Evolutionary conservation across 495 filamentous ascomycete species (phyloP).

Genomic region (Neurospora tetraspora): DNA sequence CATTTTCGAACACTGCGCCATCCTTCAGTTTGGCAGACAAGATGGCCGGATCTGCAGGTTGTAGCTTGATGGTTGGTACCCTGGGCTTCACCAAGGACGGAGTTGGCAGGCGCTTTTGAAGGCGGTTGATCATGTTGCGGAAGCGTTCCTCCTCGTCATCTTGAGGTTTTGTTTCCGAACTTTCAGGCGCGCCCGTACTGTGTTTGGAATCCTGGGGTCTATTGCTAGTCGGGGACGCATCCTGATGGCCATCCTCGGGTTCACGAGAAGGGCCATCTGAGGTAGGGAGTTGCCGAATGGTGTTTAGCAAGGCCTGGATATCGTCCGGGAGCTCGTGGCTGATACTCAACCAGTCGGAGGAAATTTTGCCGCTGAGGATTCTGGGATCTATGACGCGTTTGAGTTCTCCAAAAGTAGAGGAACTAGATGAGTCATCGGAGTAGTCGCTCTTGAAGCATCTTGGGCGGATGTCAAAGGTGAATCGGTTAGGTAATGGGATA

Average conservation of each 20-base stretch:
- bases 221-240: not conserved
- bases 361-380: not conserved
- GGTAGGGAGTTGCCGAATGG: not conserved
- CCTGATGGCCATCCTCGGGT: not conserved
- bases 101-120: conserved; percentile 3
- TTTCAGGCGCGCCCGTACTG: not conserved
- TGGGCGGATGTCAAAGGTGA: conserved; percentile 13
- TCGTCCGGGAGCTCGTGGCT: not conserved
- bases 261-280: not conserved
- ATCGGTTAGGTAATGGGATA: conserved; percentile 14
- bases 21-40: conserved; percentile 13
- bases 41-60: conserved; percentile 12
- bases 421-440: not conserved
- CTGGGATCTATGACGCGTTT: conserved; percentile 1
- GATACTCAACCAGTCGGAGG: not conserved
- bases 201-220: not conserved
- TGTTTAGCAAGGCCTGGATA: not conserved
- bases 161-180: not conserved
- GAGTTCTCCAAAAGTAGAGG: conserved; percentile 6
- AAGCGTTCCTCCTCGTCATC: conserved; percentile 12
- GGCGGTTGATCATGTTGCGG: conserved; percentile 12
- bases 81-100: not conserved
- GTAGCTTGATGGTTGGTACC: not conserved
- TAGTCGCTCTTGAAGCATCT: not conserved
- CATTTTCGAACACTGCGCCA: not conserved